A percentile compares a stretch with the other conserved stretches of the same genome.
Conservation (phyloP, 2,329 filamentous ascomycete genomes). For the Byssochlamys sp. region DNA sequence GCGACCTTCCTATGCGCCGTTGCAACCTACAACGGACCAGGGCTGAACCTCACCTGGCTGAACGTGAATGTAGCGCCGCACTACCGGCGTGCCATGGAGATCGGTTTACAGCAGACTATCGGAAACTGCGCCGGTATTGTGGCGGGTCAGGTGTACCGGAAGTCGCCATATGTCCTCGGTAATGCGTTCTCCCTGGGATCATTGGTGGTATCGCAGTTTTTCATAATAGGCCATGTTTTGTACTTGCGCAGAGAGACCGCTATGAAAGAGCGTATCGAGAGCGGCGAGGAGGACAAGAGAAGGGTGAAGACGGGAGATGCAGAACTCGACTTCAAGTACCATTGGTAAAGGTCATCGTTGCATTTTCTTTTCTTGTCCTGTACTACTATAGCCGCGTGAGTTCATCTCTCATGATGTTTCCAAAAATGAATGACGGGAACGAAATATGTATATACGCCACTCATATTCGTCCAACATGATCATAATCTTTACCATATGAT, state of each 20-base stretch:
- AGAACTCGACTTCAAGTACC: slow-evolving; percentile 42
- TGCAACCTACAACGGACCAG: slow-evolving; percentile 40
- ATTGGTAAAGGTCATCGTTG: slow-evolving; percentile 16
- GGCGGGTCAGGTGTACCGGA: slow-evolving; percentile 38
- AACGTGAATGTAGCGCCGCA: slow-evolving; percentile 42
- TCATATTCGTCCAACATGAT: background rate
- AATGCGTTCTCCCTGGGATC: slow-evolving; percentile 30
- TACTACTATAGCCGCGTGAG: background rate
- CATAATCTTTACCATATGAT: background rate
- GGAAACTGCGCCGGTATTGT: slow-evolving; percentile 42
- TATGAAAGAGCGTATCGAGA: slow-evolving; percentile 30
- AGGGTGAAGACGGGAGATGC: slow-evolving; percentile 40
- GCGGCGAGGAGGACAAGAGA: slow-evolving; percentile 37
- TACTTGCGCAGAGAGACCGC: slow-evolving; percentile 37
- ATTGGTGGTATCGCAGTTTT: slow-evolving; percentile 23
- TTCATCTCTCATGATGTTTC: background rate
- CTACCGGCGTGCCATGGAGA: slow-evolving; percentile 39
- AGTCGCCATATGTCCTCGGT: slow-evolving; percentile 26
- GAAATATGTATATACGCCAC: background rate
- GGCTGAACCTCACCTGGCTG: slow-evolving; percentile 40
- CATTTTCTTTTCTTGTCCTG: background rate
- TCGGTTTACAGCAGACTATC: slow-evolving; percentile 40
- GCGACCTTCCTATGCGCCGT: slow-evolving; percentile 42
- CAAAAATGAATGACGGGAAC: background rate
- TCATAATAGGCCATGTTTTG: slow-evolving; percentile 32